Evolutionary conservation across 768 basidiomycete genomes (phyloP), one percentile per base, ranked within the genome.

Genomic region (Pisolithus sp.): DNA sequence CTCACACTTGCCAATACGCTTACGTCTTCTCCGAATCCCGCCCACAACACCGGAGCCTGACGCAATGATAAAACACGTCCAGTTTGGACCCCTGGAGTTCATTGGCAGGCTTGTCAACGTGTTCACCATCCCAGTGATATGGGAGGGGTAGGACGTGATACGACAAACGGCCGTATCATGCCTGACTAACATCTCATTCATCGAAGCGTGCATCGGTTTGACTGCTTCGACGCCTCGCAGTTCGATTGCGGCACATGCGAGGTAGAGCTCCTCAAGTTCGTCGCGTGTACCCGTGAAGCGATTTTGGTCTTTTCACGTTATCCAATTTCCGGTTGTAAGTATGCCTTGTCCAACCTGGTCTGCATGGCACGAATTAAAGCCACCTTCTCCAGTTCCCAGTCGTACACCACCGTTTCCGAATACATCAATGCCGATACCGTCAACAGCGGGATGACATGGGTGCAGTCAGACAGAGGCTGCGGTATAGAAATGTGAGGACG

Each of bases 321-420:
- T 82, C 69, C 6, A 79, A 67, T 8, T 31, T 9, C 30, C 7
- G 5, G 30, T n/a, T n/a, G n/a, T n/a, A n/a, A n/a, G n/a, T n/a
- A n/a, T n/a, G 30, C 30, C 30, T 9, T 8, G 2, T 31, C 30
- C 30, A 10, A 10, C 30, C 9, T 10, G 1, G 30, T 31, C 30
- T 31, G 8, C 30, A 10, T 9, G 2, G 7, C 30, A 28, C 7
- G 5, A 12, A 26, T 26, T 17, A 52, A 73, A 70, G 53, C 77
- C 70, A 56, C 69, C 63, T 38, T 42, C 38, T 39, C 72, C 58
- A 57, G 75, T 59, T 26, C 58, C 85, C 86, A 89, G 65, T 95
- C 94, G 70, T 93, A 96, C 24, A 96, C 77, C 7, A 96, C 93
- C 26, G 85, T 86, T 64, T 95, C 93, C 12, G 93, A 85, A 64